Conservation (phyloP, 2,329 filamentous ascomycete genomes). For the Elsinoe australis region DNA sequence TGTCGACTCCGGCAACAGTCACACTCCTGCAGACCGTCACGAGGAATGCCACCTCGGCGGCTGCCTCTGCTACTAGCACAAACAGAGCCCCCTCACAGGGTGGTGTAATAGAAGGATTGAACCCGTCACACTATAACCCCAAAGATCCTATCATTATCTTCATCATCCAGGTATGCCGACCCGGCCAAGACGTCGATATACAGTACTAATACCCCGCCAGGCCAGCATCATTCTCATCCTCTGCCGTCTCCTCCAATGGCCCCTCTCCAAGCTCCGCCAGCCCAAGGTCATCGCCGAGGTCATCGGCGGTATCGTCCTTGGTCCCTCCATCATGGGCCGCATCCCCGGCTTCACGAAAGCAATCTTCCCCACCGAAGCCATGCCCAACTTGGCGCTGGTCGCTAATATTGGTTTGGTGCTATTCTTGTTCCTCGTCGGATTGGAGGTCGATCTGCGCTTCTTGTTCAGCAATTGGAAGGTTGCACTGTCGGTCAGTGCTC, state of each 20-base stretch:
- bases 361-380: conserved; percentile 70
- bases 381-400: conserved; percentile 66
- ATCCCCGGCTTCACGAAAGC: conserved; percentile 68
- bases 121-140: conserved; percentile 60
- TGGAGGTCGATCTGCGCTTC: conserved; percentile 77
- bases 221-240: conserved; percentile 66
- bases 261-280: conserved; percentile 67
- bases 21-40: conserved; percentile 24
- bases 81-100: conserved; percentile 47
- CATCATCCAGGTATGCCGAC: conserved; percentile 58
- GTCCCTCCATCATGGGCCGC: conserved; percentile 79
- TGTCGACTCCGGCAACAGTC: conserved; percentile 20
- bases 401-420: conserved; percentile 78
- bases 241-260: conserved; percentile 67
- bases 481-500: conserved; percentile 66
- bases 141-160: conserved; percentile 68
- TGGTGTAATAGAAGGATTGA: conserved; percentile 63
- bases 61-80: conserved; percentile 23
- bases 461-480: conserved; percentile 73
- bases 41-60: conserved; percentile 23
- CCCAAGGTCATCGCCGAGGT: conserved; percentile 80
- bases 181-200: too few relatives aligned
- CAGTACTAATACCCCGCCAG: too few relatives aligned
- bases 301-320: conserved; percentile 74
- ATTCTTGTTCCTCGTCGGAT: conserved; percentile 78